These are phyloP conservation scores for Magnolia kwangsiensis DNA, from an alignment of 164 flowering plant species.

Conservation along the genomic window DNA sequence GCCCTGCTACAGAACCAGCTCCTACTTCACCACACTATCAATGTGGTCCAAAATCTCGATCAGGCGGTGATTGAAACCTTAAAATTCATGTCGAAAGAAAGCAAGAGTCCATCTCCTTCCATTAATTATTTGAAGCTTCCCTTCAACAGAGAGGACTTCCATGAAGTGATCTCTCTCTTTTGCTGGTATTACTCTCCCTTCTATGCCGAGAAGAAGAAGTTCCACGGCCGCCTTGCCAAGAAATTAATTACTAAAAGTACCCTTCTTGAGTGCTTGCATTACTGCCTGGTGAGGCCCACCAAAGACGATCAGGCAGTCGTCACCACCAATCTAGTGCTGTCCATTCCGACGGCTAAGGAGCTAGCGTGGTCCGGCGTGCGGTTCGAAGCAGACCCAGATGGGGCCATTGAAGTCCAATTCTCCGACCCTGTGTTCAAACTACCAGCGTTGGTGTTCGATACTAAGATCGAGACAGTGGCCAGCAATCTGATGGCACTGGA, in stretches of 20 bases:
- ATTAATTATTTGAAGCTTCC: neutral
- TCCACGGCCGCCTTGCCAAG: neutral
- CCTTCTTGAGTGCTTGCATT: conserved; percentile 14
- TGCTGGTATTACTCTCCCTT: conserved; percentile 16
- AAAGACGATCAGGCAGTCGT: neutral
- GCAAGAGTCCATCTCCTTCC: neutral
- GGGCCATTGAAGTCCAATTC: neutral
- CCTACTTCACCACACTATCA: neutral
- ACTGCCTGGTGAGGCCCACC: neutral
- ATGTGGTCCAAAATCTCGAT: neutral
- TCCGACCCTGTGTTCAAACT: neutral
- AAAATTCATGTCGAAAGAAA: neutral
- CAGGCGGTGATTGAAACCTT: neutral
- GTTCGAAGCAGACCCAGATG: neutral
- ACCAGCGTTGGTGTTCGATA: conserved; percentile 6
- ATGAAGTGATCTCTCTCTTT: conserved; percentile 2
- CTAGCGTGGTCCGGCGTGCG: neutral
- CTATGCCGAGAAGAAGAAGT: neutral
- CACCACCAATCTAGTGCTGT: neutral
- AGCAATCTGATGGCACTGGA: conserved; percentile 10
- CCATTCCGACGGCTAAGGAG: neutral
- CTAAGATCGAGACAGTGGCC: conserved; percentile 9
- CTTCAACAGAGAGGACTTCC: neutral
- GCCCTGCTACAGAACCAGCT: conserved; percentile 11
- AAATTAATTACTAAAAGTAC: neutral